Conservation (phyloP, 1,284 basidiomycete genomes). For the Irpex sp. region DNA sequence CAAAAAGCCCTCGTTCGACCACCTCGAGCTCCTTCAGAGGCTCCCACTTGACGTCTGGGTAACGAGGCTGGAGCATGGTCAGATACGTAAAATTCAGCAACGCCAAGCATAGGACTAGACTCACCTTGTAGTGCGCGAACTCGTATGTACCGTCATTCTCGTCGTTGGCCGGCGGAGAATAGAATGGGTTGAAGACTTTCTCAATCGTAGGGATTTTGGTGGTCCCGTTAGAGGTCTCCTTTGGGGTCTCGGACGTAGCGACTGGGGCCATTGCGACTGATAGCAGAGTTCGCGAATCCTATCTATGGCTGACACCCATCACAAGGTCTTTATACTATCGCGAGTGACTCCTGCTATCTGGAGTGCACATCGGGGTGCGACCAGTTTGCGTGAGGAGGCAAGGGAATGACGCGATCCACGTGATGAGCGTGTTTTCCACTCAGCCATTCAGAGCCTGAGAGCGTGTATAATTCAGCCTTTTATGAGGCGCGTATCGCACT, state of each 20-base stretch:
- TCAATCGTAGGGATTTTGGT: conserved; percentile 12
- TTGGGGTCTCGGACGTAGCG: conserved; percentile 30
- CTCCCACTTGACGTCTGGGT: conserved; percentile 62
- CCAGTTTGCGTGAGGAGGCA: conserved; percentile 14
- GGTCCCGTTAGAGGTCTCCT: conserved; percentile 14
- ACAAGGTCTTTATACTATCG: conserved; percentile 9
- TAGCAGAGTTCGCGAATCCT: not conserved
- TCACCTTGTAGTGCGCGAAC: conserved; percentile 60
- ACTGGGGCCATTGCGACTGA: conserved; percentile 39
- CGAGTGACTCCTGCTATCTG: not conserved
- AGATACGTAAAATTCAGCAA: not conserved
- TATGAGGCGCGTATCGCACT: not conserved
- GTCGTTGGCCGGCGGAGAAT: conserved; percentile 47
- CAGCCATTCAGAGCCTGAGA: not conserved
- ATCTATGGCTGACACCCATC: not conserved
- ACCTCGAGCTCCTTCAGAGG: conserved; percentile 58
- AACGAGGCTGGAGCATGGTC: conserved; percentile 46
- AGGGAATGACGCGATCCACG: conserved; percentile 19
- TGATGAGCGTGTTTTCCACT: conserved; percentile 4
- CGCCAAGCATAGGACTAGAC: conserved; percentile 1
- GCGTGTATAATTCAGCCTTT: not conserved
- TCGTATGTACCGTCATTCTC: conserved; percentile 49
- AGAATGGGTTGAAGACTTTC: conserved; percentile 58
- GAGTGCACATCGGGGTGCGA: not conserved
- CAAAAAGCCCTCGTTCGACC: conserved; percentile 58